Base-by-base conservation (phyloP, 139 green algal genomes). In the Picochlorum sp. region DNA sequence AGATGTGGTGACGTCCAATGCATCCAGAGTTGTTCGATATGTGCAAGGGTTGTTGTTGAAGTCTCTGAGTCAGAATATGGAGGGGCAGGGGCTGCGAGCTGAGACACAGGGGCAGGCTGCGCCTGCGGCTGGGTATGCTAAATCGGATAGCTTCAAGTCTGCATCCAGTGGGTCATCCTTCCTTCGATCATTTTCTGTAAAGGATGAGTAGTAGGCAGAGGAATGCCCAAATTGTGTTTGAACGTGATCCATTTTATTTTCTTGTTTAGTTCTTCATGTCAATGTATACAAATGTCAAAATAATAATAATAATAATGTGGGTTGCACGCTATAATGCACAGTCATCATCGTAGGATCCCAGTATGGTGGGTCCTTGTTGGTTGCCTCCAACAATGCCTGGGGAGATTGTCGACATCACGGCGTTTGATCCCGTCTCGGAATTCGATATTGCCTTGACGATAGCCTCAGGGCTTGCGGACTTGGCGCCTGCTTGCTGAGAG, bases 1-100 rank as follows among this genome's bases (percentile, higher is more conserved):
- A 18, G 62, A 71, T 2, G 61, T 58, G 50, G 57, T 66, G 24
- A 34, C 63, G 23, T 59, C 26, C 15, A 71, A 71, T 34, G 24
- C 45, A 4, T 20, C 60, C 28, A 62, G 62, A 61, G 50, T 45
- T 47, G 16, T 75, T 49, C 50, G 24, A 26, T 52, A 51, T 41
- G 21, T 52, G 3, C 69, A 71, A 26, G 16, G 26, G 15, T 49
- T 51, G 44, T 8, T 63, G 3, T 15, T 75, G 31, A 44, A 34
- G 10, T 45, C n/a, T 45, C 24, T 75, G 52, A 45, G 38, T 18
- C 41, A 65, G 15, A 45, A 11, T 45, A 23, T 49, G 15, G n/a
- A 41, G 1, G 58, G 13, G 0, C n/a, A 24, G n/a, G 15, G 13
- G 37, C 21, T 75, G 37, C 54, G 58, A 55, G 23, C 18, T 26